Evolutionary conservation across 2,329 filamentous ascomycete species (phyloP), one percentile per base, ranked within the genome.

Genomic region (Alternaria ethzedia): DNA sequence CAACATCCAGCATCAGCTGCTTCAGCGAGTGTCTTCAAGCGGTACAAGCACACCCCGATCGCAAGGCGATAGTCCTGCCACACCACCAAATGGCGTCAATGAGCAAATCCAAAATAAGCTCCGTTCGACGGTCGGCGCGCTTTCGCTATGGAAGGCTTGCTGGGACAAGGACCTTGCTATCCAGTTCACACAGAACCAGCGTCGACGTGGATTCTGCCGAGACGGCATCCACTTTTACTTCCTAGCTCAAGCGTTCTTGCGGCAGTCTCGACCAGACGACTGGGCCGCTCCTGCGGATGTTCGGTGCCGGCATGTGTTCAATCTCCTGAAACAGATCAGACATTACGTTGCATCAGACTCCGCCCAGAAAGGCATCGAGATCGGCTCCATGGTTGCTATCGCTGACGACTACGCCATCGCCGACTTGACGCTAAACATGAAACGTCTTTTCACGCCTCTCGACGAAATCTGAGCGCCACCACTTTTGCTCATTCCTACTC

Each of bases 141-240:
- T 93, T 44, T 87, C 90, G 66, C 90, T 91, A 71, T 93, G 91
- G 86, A 93, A 93, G 79, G 83, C 82, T 17, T 86, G 85, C 64
- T 93, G 91, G 90, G 90, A 93, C 74, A 80, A 83, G 61, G 91
- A 93, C 70, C 89, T 91, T 82, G 83, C 85, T 12, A 81, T 86
- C 41, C 90, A 93, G 73, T 93, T 92, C 65, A 87, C 89, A 7
- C 86, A 82, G 6, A 82, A 82, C n/a, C 86, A 86, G 54, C 83
- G 85, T 51, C 87, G 90, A 15, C 86, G 89, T 67, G 90, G 91
- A 0, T 92, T 92, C 77, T 92, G 88, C 57, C 83, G 90, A 54
- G 90, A 93, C 70, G 90, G 86, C 2, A 86, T 92, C 13, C 90
- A 91, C 71, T 93, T 90, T 76, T 93, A 90, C 80, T 93, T 88